phyloP scores from a whole-genome alignment of 2,329 filamentous ascomycete genomes.

The Scytalidium lignicola region DNA sequence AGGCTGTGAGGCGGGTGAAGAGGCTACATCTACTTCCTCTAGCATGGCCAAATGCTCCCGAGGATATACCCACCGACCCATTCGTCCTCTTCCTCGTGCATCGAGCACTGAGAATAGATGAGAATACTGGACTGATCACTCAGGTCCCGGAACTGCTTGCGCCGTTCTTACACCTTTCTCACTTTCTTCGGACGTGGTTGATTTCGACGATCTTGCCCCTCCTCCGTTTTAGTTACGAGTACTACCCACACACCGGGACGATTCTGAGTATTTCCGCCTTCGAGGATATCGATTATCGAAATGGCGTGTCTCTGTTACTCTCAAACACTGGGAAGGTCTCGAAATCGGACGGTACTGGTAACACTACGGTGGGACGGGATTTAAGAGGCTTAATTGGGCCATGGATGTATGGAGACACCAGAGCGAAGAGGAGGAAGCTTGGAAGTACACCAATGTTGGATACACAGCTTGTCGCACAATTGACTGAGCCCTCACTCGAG shows the following conservation, averaged over 20 bases:
- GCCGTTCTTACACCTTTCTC: constrained; percentile 60
- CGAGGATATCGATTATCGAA: constrained; percentile 51
- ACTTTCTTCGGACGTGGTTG: constrained; percentile 61
- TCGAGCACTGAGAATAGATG: constrained; percentile 63
- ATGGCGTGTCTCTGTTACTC: constrained; percentile 58
- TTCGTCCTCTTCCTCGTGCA: constrained; percentile 62
- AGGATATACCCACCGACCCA: constrained; percentile 45
- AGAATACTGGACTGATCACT: constrained; percentile 66
- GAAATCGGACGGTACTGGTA: constrained; percentile 4
- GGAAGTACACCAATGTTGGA: constrained; percentile 12
- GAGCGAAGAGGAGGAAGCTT: constrained; percentile 47
- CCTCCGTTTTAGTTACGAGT: constrained; percentile 63
- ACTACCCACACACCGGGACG: constrained; percentile 46
- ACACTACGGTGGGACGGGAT: constrained; percentile 52
- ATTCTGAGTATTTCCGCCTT: constrained; percentile 57
- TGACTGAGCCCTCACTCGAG: constrained; percentile 16
- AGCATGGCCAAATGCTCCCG: constrained; percentile 40
- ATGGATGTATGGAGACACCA: constrained; percentile 63
- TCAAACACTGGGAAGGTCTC: constrained; percentile 44
- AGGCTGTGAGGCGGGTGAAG: constrained; percentile 58
- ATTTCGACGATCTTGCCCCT: constrained; percentile 65
- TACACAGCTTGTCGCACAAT: constrained; percentile 11
- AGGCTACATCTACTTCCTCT: constrained; percentile 61
- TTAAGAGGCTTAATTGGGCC: constrained; percentile 64
- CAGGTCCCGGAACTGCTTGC: constrained; percentile 61